phyloP scores from a whole-genome alignment of 2,329 filamentous ascomycete species.

The Trichophyton schoenleinii region DNA sequence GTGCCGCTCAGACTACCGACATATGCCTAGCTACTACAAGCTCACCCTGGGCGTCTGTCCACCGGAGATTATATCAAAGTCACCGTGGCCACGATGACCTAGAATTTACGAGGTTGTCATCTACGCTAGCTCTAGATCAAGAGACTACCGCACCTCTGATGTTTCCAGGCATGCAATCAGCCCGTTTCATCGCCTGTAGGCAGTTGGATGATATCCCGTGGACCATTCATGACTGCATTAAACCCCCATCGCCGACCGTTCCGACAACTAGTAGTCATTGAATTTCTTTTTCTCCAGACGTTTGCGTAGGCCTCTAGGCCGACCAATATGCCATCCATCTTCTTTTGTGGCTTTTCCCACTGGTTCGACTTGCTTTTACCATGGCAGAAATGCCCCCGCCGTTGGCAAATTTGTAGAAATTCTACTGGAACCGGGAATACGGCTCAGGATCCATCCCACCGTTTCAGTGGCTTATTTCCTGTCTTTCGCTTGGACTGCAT shows the following conservation, averaged over 20 bases:
- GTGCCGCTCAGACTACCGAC: neutral
- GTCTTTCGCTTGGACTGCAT: neutral
- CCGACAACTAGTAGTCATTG: neutral
- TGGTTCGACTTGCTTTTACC: neutral
- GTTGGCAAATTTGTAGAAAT: neutral
- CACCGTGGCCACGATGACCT: neutral
- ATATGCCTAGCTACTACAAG: neutral
- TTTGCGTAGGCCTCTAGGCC: neutral
- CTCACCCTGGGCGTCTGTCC: neutral
- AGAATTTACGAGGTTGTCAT: neutral
- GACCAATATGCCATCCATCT: neutral
- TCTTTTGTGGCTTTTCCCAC: neutral
- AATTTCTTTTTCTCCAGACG: neutral
- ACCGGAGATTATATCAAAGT: neutral
- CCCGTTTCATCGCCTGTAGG: neutral
- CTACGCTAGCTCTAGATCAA: neutral
- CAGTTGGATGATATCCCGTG: neutral
- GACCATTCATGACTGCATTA: neutral
- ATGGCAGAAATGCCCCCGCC: neutral
- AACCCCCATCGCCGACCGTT: neutral
- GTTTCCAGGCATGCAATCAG: neutral
- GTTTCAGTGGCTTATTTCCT: constrained; percentile 1
- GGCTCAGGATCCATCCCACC: neutral
- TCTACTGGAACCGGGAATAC: constrained; percentile 1
- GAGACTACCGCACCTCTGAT: neutral